Evolutionary conservation across 2,329 filamentous ascomycete genomes (phyloP), one percentile per base, ranked within the genome.

Genomic region (Diaporthe sp.): DNA sequence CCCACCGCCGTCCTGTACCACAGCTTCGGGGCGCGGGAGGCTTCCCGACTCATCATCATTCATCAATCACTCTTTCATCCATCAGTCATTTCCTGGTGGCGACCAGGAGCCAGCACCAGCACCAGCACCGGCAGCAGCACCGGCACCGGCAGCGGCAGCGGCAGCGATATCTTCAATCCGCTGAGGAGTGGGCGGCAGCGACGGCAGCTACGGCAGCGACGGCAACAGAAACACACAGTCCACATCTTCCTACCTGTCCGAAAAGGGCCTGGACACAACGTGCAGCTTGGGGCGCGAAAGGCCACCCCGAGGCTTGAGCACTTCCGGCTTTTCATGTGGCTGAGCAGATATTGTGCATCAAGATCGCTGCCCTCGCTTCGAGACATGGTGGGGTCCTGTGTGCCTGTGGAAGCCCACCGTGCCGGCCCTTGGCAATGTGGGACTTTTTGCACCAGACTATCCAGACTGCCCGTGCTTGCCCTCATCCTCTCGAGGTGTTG

Each of bases 1-100:
- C 47, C 65, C 65, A 53, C 65, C n/a, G 3, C 8, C 47, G 31
- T 37, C 65, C 65, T 39, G 65, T 68, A 68, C 65, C 65, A 53
- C 65, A 68, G 65, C 65, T 68, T 68, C 65, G 65, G 65, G 47
- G 65, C 47, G 65, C 65, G 47, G 65, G 31, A 68, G 47, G 20
- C 61, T 25, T 67, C 34, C 61, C 61, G 61, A n/a, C 61, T 47
- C 39, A 63, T 63, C 39, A 22, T 49, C 61, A 65, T 1, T 13
- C n/a, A 17, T 42, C 47, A 12, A 34, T 20, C 65, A 68, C 15
- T 39, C 44, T 20, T 13, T 25, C 63, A n/a, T 25, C 3, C 6
- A 68, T 53, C 63, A 51, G 63, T 68, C 47, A 53, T 68, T 39
- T 44, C 44, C 17, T 25, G 31, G 63, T 68, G 63, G 63, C 63